A percentile compares a stretch with the other conserved stretches of the same genome.
Conservation (phyloP, 176 grass and related monocot species). For the Aegilops speltoides region DNA sequence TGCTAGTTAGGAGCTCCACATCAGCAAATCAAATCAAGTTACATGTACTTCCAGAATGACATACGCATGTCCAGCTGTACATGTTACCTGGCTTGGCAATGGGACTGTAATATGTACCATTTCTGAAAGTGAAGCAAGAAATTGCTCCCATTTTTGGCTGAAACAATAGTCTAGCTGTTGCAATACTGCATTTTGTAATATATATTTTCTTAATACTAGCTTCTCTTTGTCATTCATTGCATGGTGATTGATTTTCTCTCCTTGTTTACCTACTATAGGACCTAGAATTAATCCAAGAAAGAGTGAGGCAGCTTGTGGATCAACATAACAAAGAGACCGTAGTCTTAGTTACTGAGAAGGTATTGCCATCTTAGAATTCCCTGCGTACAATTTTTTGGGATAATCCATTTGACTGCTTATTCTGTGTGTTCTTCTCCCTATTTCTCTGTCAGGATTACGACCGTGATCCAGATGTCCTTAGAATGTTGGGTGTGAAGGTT, state of each 20-base stretch:
- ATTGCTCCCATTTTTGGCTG: conserved; percentile 10
- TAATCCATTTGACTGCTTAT: neutral
- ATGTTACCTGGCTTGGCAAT: neutral
- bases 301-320: conserved; percentile 4
- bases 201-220: neutral
- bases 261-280: conserved; percentile 35
- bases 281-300: conserved; percentile 45
- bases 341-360: conserved; percentile 70
- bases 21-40: neutral
- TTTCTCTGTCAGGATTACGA: conserved; percentile 61
- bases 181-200: neutral
- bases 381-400: neutral
- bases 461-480: conserved; percentile 55
- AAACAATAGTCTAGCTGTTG: neutral
- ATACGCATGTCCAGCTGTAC: neutral
- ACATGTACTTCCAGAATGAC: neutral
- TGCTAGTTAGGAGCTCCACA: neutral
- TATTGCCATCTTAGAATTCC: conserved; percentile 11
- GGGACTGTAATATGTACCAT: neutral
- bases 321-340: conserved; percentile 29
- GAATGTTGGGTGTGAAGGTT: conserved; percentile 33
- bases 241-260: neutral
- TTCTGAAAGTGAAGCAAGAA: neutral
- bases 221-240: conserved; percentile 5
- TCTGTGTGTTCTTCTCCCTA: conserved; percentile 4